Evolutionary conservation across 2,329 filamentous ascomycete genomes (phyloP).

Genomic region (Colletotrichum brevisporum): DNA sequence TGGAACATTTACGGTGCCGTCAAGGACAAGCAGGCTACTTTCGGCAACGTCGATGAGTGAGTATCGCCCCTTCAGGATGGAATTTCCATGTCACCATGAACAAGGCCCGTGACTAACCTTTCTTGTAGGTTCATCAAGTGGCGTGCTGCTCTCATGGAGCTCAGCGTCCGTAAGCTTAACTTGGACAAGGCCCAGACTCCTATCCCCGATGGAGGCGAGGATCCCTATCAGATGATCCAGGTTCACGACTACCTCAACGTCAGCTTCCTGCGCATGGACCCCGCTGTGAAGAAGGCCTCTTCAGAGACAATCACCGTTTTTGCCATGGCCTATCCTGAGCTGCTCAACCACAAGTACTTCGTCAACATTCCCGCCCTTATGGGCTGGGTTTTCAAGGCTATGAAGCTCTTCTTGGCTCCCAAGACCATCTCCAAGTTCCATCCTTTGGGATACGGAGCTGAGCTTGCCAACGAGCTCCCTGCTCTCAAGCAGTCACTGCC

Average conservation of each 20-base stretch:
- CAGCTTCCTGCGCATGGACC: slow-evolving; percentile 87
- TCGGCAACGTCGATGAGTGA: slow-evolving; percentile 85
- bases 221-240: slow-evolving; percentile 92
- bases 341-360: slow-evolving; percentile 90
- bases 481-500: slow-evolving; percentile 76
- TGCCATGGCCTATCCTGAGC: slow-evolving; percentile 87
- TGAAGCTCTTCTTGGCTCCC: slow-evolving; percentile 81
- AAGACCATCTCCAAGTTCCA: slow-evolving; percentile 86
- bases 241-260: slow-evolving; percentile 94
- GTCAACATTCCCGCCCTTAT: slow-evolving; percentile 93
- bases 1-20: slow-evolving; percentile 96
- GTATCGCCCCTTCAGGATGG: slow-evolving; percentile 49
- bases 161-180: slow-evolving; percentile 81
- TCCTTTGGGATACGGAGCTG: slow-evolving; percentile 80
- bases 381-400: slow-evolving; percentile 85
- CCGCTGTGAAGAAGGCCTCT: slow-evolving; percentile 71
- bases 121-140: slow-evolving; percentile 83
- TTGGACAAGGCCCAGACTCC: slow-evolving; percentile 77
- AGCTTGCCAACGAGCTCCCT: slow-evolving; percentile 73
- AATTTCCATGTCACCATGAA: neutral
- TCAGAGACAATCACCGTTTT: slow-evolving; percentile 87
- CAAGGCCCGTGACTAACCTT: slow-evolving; percentile 7
- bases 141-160: slow-evolving; percentile 92
- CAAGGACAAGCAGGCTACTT: slow-evolving; percentile 86
- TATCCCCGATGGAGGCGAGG: slow-evolving; percentile 80